Evolutionary conservation across 192 early-diverging fungal species (phyloP), one percentile per base, ranked within the genome.

Genomic region (Coemansia sp.): DNA sequence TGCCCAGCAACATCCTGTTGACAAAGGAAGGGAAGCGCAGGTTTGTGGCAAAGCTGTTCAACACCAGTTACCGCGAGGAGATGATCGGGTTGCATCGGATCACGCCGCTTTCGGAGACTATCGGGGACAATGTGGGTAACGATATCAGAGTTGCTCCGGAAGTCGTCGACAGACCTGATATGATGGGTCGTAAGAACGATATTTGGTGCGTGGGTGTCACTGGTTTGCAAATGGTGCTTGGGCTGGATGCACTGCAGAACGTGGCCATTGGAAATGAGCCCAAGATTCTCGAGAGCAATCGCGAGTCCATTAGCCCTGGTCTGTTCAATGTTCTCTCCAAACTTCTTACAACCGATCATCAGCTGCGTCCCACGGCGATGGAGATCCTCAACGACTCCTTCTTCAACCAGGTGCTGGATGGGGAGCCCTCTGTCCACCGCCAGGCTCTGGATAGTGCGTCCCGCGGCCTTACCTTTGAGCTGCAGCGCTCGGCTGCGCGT

Each of bases 331-430:
- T 92, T 44, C 70, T 93, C 19, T 69, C 64, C 26, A 48, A 71
- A 26, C 87, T 92, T 84, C 84, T 95, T 39, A 83, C 88, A 23
- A 39, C 68, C n/a, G 92, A 94, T 72, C 86, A 89, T 12, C 85
- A 84, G 47, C 87, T 89, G 61, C 83, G 93, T 4, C 88, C 90
- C 9, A 91, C 88, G 44, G 92, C 92, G 0, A 72, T 92, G 61
- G 92, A 93, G 57, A 72, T 92, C 0, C 81, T 94, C 40, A 88
- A 87, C 13, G 83, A 92, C 57, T 80, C 90, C 21, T 90, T 93
- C 43, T 91, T 94, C 47, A 65, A 68, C 26, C 83, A 87, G 39
- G 89, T 72, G 19, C 61, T 77, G 21, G 67, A 65, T 23, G 71
- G 69, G 63, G 76, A 72, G 72, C 57, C 74, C 23, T 75, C 86